Evolutionary conservation across 495 filamentous ascomycete species (phyloP).

Genomic region (Annulohypoxylon stygium): DNA sequence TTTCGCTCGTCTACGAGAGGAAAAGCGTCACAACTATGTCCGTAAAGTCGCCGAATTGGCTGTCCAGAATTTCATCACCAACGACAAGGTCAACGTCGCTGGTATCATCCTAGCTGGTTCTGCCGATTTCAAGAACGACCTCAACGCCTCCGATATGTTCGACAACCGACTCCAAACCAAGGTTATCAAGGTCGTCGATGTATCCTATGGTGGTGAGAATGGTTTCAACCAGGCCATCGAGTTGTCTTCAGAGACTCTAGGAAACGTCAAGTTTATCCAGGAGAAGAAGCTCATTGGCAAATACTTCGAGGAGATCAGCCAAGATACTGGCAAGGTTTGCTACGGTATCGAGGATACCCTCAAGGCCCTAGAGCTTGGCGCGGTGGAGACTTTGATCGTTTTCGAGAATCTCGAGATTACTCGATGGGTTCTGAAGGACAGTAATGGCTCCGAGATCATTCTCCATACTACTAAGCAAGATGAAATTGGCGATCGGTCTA

Average conservation of each 20-base stretch:
- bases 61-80: constrained; percentile 97
- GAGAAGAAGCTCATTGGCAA: constrained; percentile 99
- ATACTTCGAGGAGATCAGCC: constrained; percentile 98
- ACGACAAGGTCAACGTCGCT: constrained; percentile 96
- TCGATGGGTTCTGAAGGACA: constrained; percentile 87
- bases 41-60: constrained; percentile 97
- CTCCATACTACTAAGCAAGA: constrained; percentile 91
- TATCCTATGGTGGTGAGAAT: constrained; percentile 98
- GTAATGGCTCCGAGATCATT: constrained; percentile 75
- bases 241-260: constrained; percentile 91
- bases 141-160: constrained; percentile 98
- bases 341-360: constrained; percentile 98
- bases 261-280: constrained; percentile 99
- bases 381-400: constrained; percentile 94
- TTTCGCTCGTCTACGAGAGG: constrained; percentile 99
- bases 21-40: constrained; percentile 99
- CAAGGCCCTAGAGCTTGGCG: constrained; percentile 96
- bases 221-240: constrained; percentile 99
- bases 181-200: constrained; percentile 99
- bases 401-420: constrained; percentile 96
- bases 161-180: constrained; percentile 90
- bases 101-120: constrained; percentile 96
- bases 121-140: constrained; percentile 99
- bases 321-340: constrained; percentile 94
- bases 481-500: constrained; percentile 77